Conservation (phyloP, 2,329 filamentous ascomycete genomes). For the Paecilomyces sp. region DNA sequence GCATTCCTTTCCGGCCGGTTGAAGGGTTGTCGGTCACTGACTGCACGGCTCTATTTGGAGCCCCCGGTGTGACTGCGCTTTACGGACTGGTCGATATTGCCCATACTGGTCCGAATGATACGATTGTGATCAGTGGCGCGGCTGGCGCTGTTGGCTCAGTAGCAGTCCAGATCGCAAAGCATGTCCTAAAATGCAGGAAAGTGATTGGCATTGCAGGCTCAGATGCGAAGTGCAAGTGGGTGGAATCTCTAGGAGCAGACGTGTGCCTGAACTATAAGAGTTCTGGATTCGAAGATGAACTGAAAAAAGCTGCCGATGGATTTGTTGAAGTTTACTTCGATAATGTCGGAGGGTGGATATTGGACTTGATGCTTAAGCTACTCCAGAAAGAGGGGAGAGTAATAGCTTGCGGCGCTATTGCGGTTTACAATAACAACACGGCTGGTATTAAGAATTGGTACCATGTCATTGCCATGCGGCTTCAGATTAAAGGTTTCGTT, state of each 20-base stretch:
- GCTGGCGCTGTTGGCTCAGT: constrained; percentile 44
- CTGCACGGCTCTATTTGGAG: no score
- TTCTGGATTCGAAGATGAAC: constrained; percentile 38
- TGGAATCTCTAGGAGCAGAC: constrained; percentile 48
- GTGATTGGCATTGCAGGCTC: constrained; percentile 49
- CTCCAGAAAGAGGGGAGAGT: no score
- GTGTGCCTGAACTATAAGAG: constrained; percentile 50
- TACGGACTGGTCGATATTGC: constrained; percentile 37
- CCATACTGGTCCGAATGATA: constrained; percentile 30
- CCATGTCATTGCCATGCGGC: no score
- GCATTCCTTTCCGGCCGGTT: no score
- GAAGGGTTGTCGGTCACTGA: no score
- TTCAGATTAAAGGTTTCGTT: no score
- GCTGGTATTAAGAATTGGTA: no score
- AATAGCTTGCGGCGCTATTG: no score
- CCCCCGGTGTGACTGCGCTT: constrained; percentile 35
- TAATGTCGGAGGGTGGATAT: neutral
- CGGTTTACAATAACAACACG: no score
- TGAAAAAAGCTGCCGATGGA: constrained; percentile 41
- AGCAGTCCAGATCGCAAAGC: constrained; percentile 48
- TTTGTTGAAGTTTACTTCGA: constrained; percentile 46
- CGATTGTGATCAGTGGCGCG: constrained; percentile 41
- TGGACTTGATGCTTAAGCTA: neutral
- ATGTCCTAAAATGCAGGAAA: constrained; percentile 26
- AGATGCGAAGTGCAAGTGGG: constrained; percentile 47